Conservation (phyloP, 2,329 filamentous ascomycete genomes). For the Fusarium euwallaceae region DNA sequence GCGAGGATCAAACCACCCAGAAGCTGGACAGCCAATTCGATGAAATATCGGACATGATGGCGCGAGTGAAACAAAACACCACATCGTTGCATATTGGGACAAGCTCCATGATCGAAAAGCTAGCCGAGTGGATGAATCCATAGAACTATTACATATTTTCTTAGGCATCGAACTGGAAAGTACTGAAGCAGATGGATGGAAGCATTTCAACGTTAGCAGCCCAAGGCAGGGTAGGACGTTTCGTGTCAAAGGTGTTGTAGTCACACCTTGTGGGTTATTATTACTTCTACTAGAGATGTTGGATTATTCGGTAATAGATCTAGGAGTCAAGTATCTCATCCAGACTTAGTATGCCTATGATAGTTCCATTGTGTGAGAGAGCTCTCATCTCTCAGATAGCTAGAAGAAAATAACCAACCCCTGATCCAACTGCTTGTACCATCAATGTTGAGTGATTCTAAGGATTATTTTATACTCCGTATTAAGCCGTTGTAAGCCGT, state of each 20-base stretch:
- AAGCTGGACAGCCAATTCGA: not conserved
- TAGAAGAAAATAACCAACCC: not conserved
- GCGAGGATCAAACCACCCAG: not conserved
- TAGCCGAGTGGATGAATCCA: not conserved
- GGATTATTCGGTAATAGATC: not conserved
- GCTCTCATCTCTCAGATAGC: not conserved
- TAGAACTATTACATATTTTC: not conserved
- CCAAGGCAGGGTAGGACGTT: not conserved
- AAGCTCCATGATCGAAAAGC: not conserved
- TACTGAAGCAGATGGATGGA: not conserved
- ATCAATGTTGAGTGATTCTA: not conserved
- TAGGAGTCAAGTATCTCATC: not conserved
- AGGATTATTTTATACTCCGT: not conserved
- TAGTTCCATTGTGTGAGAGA: not conserved
- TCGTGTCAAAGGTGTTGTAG: not conserved
- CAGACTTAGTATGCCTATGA: not conserved
- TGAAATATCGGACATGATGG: not conserved
- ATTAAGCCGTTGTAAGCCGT: no score
- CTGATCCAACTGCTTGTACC: not conserved
- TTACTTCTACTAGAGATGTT: not conserved
- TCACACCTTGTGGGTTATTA: not conserved
- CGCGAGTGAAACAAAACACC: not conserved
- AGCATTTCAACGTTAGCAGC: not conserved
- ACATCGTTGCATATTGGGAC: not conserved
- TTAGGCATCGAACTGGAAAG: not conserved